These are phyloP conservation scores for Penicillium longicatenatum DNA, from an alignment of 495 filamentous ascomycete genomes.

Conservation along the genomic window DNA sequence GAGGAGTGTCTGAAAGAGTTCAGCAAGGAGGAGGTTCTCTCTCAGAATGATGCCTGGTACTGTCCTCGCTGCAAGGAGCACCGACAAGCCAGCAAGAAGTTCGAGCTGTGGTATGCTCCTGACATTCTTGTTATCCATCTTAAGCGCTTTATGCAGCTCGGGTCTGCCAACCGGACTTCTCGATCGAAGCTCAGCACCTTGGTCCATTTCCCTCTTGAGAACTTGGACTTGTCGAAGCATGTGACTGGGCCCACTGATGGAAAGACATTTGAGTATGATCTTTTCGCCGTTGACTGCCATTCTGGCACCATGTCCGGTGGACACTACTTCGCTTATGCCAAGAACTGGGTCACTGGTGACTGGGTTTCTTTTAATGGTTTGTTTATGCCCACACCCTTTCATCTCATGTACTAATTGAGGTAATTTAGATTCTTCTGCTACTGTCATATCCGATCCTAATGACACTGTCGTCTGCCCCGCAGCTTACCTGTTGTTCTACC, in stretches of 20 bases:
- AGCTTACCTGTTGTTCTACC: slow-evolving; percentile 95
- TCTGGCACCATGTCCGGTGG: slow-evolving; percentile 89
- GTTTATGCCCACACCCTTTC: slow-evolving; percentile 2
- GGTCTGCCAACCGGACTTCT: slow-evolving; percentile 28
- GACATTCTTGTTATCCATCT: slow-evolving; percentile 94
- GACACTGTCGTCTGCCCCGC: slow-evolving; percentile 59
- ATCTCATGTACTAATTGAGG: slow-evolving; percentile 16
- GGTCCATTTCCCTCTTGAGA: slow-evolving; percentile 91
- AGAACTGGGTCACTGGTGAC: slow-evolving; percentile 78
- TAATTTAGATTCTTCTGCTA: slow-evolving; percentile 68
- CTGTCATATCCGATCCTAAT: slow-evolving; percentile 50
- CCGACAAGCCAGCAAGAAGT: slow-evolving; percentile 88
- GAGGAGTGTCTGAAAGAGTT: slow-evolving; percentile 93
- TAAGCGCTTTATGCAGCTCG: slow-evolving; percentile 78
- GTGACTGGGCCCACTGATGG: slow-evolving; percentile 77
- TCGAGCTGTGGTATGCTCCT: slow-evolving; percentile 93
- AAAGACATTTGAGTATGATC: slow-evolving; percentile 82
- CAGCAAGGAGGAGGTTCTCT: slow-evolving; percentile 85
- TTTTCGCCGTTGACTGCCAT: slow-evolving; percentile 94
- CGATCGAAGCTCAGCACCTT: slow-evolving; percentile 87
- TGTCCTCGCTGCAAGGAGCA: slow-evolving; percentile 95
- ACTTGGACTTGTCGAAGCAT: slow-evolving; percentile 75
- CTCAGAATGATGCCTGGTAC: slow-evolving; percentile 94
- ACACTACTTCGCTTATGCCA: slow-evolving; percentile 92
- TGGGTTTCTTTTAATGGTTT: slow-evolving; percentile 98